Percentiles rank a stretch among this genome's conserved stretches.
Evolutionary conservation across 371 early-diverging fungal genomes (phyloP).

Genomic region (Syncephalis fuscata): DNA sequence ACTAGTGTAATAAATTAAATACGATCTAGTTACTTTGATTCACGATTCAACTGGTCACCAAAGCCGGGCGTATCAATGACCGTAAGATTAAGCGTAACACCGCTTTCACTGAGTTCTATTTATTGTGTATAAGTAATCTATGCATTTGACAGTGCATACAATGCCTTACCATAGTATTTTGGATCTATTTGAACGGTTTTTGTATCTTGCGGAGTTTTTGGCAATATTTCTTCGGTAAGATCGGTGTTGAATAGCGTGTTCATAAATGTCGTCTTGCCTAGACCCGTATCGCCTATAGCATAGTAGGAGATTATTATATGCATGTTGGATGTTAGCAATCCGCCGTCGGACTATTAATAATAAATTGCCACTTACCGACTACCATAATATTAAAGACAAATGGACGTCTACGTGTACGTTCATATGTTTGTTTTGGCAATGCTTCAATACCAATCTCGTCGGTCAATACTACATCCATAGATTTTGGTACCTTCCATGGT

Average conservation of each 20-base stretch:
- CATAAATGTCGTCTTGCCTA: conserved; percentile 89
- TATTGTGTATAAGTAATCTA: no score
- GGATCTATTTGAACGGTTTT: conserved; percentile 55
- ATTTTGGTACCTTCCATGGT: conserved; percentile 57
- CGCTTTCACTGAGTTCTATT: conserved; percentile 88
- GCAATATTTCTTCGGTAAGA: conserved; percentile 40
- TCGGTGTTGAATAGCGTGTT: conserved; percentile 71
- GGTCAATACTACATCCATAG: conserved; percentile 19
- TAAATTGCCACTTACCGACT: conserved; percentile 34
- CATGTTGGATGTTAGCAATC: not conserved
- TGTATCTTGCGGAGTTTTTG: conserved; percentile 27
- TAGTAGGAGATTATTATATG: not conserved
- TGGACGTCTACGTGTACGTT: conserved; percentile 37
- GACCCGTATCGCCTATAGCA: conserved; percentile 52
- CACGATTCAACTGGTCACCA: conserved; percentile 66
- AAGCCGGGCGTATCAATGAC: conserved; percentile 94
- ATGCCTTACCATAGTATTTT: conserved; percentile 35
- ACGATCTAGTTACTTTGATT: conserved; percentile 43
- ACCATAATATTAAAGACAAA: conserved; percentile 64
- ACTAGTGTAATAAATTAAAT: not conserved
- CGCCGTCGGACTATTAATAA: conserved; percentile 1
- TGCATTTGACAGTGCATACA: no score
- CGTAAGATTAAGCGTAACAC: conserved; percentile 70
- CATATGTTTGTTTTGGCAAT: conserved; percentile 47
- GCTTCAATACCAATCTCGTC: conserved; percentile 46